Conservation (phyloP, 768 basidiomycete species). For the Rhodotorula kratochvilovae region DNA sequence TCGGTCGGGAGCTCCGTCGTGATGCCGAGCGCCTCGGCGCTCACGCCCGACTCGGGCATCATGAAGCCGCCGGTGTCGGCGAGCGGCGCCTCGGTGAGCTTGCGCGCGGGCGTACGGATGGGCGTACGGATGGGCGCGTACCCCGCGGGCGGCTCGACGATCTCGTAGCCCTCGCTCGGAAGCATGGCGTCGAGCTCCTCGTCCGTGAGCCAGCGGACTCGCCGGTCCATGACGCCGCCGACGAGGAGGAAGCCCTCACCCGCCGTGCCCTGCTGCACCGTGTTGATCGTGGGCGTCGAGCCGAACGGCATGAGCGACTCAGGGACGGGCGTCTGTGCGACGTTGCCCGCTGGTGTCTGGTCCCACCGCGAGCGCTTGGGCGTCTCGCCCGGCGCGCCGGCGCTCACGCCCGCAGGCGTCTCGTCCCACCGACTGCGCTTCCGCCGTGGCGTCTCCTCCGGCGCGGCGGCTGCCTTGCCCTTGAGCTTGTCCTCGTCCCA, state of each 20-base stretch:
- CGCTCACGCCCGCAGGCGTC: conserved; percentile 63
- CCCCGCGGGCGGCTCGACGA: conserved; percentile 89
- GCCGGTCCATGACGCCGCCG: conserved; percentile 75
- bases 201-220: conserved; percentile 91
- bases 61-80: conserved; percentile 69
- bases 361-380: conserved; percentile 96
- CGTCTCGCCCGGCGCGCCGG: conserved; percentile 56
- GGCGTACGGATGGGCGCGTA: conserved; percentile 72
- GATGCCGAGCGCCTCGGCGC: conserved; percentile 83
- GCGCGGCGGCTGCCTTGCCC: conserved; percentile 63
- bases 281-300: conserved; percentile 49
- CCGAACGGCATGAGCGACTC: conserved; percentile 25
- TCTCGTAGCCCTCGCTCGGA: conserved; percentile 76
- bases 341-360: conserved; percentile 72
- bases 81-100: conserved; percentile 55
- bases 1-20: conserved; percentile 86
- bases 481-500: conserved; percentile 49
- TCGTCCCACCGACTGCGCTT: conserved; percentile 96
- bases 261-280: conserved; percentile 29
- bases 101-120: conserved; percentile 57
- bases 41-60: conserved; percentile 84
- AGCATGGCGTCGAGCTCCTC: conserved; percentile 91
- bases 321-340: conserved; percentile 51
- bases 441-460: conserved; percentile 69
- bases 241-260: conserved; percentile 42